These are phyloP conservation scores for Colletotrichum eleusines DNA, from an alignment of 2,329 filamentous ascomycete species.

Conservation along the genomic window DNA sequence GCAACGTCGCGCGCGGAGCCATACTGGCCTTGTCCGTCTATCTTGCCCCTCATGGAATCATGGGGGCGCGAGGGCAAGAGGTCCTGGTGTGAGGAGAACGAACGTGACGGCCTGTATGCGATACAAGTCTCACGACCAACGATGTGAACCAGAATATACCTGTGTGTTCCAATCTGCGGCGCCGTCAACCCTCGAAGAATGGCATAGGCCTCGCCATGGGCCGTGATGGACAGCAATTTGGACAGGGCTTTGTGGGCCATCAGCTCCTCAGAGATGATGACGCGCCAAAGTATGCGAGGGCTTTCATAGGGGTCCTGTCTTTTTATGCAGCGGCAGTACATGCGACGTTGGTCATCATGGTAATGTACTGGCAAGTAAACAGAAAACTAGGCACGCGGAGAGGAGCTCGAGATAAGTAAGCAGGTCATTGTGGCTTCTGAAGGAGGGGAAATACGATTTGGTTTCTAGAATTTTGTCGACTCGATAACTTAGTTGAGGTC, in stretches of 20 bases:
- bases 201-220: constrained; percentile 41
- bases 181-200: constrained; percentile 22
- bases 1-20: not conserved
- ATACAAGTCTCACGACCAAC: constrained; percentile 42
- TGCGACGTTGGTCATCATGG: constrained; percentile 41
- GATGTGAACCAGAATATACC: constrained; percentile 41
- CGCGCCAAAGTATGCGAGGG: constrained; percentile 35
- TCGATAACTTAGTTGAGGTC: no score
- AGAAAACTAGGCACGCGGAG: constrained; percentile 33
- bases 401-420: constrained; percentile 1
- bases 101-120: constrained; percentile 43
- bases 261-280: constrained; percentile 39
- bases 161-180: constrained; percentile 39
- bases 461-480: not conserved
- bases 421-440: not conserved
- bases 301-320: constrained; percentile 35
- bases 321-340: constrained; percentile 41
- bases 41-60: not conserved
- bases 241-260: constrained; percentile 26
- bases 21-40: not conserved
- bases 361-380: constrained; percentile 44
- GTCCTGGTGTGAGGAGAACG: constrained; percentile 38
- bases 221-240: constrained; percentile 41
- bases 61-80: not conserved
- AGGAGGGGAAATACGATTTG: constrained; percentile 4